Percentiles rank a stretch among this genome's conserved stretches.
Conservation (phyloP, 83 land plant species). For the Diphasiastrum complanatum region DNA sequence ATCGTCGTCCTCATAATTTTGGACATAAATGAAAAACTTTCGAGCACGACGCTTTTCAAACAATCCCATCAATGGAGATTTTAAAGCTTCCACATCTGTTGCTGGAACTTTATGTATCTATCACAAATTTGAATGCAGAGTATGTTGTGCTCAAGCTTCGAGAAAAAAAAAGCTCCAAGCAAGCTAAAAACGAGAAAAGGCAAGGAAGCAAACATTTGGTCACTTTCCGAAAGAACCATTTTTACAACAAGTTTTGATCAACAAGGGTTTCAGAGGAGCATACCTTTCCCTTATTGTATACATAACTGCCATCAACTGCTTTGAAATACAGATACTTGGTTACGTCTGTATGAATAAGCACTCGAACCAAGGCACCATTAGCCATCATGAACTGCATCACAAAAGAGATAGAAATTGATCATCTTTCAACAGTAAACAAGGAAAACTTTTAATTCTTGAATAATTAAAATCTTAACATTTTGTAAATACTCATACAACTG, state of each 20-base stretch:
- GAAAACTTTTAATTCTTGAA: no score
- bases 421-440: no score
- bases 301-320: slow-evolving; percentile 91
- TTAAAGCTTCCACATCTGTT: slow-evolving; percentile 89
- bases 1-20: slow-evolving; percentile 70
- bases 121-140: no score
- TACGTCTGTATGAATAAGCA: slow-evolving; percentile 81
- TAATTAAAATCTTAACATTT: no score
- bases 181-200: no score
- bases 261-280: no score
- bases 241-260: no score
- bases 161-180: slow-evolving; percentile 2
- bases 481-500: no score
- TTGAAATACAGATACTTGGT: slow-evolving; percentile 77
- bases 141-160: not conserved
- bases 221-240: no score
- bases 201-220: no score
- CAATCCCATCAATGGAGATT: slow-evolving; percentile 83
- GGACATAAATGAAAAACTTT: slow-evolving; percentile 82
- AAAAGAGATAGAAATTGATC: no score
- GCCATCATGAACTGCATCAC: slow-evolving; percentile 79
- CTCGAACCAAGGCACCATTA: slow-evolving; percentile 78
- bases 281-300: slow-evolving; percentile 82
- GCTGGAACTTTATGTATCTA: slow-evolving; percentile 87
- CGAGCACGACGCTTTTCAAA: slow-evolving; percentile 93